These are phyloP conservation scores for Bruguiera sexangula DNA, from an alignment of 345 rosid genomes.

Conservation along the genomic window DNA sequence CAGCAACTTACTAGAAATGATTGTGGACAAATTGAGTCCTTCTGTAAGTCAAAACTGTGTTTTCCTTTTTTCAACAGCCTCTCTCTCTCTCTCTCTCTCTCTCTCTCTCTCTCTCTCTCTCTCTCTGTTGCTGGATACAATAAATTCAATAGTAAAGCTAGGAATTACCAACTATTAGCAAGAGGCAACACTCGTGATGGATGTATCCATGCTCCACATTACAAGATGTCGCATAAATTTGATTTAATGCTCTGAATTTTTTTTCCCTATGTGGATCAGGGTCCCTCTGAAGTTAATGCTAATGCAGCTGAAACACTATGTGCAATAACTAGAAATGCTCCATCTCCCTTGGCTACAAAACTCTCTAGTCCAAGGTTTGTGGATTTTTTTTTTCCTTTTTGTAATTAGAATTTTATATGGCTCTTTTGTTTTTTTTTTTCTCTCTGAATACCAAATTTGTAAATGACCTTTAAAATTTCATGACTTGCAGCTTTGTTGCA, in stretches of 20 bases:
- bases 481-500: conserved; percentile 65
- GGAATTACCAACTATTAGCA: too few relatives aligned
- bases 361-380: conserved; percentile 85
- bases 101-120: not conserved
- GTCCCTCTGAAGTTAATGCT: conserved; percentile 82
- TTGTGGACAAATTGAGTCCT: conserved; percentile 87
- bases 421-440: not conserved
- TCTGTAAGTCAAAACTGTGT: conserved; percentile 50
- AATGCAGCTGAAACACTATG: conserved; percentile 93
- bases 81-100: not conserved
- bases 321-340: conserved; percentile 86
- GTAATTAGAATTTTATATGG: not conserved
- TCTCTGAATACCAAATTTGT: not conserved
- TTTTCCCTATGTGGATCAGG: conserved; percentile 41
- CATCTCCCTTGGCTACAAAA: conserved; percentile 85
- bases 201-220: not conserved
- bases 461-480: not conserved
- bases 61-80: not conserved
- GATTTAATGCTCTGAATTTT: conserved; percentile 16
- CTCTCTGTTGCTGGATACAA: not conserved
- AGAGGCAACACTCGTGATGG: too few relatives aligned
- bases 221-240: not conserved
- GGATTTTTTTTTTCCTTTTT: not conserved
- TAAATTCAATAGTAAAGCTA: too few relatives aligned
- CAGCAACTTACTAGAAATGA: conserved; percentile 85